Conservation (phyloP, 2,329 filamentous ascomycete species). For the Cercospora citrullina region DNA sequence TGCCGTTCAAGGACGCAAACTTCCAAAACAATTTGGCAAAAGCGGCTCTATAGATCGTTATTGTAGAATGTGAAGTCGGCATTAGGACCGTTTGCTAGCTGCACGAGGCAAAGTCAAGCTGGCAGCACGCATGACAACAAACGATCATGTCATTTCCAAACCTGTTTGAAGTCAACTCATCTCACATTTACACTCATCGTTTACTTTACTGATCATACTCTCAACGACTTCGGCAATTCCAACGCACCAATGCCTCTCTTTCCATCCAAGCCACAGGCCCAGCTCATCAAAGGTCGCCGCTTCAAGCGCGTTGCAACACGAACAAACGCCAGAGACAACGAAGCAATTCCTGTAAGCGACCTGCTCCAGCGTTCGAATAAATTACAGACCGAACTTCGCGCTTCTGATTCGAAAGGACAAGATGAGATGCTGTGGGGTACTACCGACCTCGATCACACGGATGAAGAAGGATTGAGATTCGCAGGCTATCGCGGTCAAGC, state of each 20-base stretch:
- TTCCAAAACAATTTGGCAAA: constrained; percentile 49
- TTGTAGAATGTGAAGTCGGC: background rate
- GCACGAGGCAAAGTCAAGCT: background rate
- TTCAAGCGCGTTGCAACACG: background rate
- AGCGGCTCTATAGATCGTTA: constrained; percentile 22
- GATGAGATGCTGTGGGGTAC: background rate
- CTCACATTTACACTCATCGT: background rate
- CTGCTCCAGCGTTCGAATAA: background rate
- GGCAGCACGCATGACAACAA: background rate
- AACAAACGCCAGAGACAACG: background rate
- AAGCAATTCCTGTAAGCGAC: background rate
- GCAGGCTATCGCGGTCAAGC: constrained; percentile 4
- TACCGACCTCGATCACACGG: background rate
- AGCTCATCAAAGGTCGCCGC: background rate
- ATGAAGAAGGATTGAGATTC: constrained; percentile 1
- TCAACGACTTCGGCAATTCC: background rate
- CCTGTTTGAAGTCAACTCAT: background rate
- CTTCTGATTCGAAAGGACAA: constrained; percentile 1
- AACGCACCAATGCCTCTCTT: background rate
- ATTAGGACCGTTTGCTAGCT: background rate
- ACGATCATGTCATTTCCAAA: background rate
- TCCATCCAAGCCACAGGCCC: background rate
- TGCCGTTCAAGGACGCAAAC: constrained; percentile 51
- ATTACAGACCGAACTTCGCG: constrained; percentile 1
- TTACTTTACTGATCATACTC: background rate